Percentiles rank a stretch among this genome's conserved stretches.
These are phyloP conservation scores for Talaromyces ruber DNA, from an alignment of 495 filamentous ascomycete genomes.

Conservation along the genomic window DNA sequence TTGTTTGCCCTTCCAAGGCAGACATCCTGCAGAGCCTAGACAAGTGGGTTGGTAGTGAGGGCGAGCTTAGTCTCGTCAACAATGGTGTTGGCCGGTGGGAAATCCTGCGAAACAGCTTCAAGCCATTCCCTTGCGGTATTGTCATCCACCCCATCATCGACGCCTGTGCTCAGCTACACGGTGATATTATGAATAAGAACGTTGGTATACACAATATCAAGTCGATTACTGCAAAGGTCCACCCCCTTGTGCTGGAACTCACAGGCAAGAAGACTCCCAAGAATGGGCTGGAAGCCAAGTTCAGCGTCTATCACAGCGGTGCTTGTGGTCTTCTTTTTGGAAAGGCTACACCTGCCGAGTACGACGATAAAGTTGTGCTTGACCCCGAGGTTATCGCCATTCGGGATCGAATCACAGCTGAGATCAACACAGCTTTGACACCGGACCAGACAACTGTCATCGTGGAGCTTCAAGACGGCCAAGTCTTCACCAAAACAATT, in stretches of 20 bases:
- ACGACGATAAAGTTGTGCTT: conserved; percentile 34
- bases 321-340: conserved; percentile 41
- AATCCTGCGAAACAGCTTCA: conserved; percentile 43
- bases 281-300: conserved; percentile 45
- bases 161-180: conserved; percentile 34
- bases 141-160: conserved; percentile 49
- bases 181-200: conserved; percentile 23
- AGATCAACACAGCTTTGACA: conserved; percentile 23
- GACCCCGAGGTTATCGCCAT: conserved; percentile 26
- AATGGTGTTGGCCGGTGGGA: conserved; percentile 34
- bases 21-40: no score
- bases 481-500: conserved; percentile 31
- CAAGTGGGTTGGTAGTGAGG: conserved; percentile 8
- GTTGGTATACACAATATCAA: conserved; percentile 18
- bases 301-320: conserved; percentile 44
- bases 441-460: conserved; percentile 35
- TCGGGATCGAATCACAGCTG: conserved; percentile 31
- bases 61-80: not conserved
- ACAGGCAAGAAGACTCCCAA: conserved; percentile 41
- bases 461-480: conserved; percentile 24
- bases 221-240: conserved; percentile 27
- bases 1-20: no score
- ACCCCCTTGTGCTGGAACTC: conserved; percentile 45
- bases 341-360: conserved; percentile 41
- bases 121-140: conserved; percentile 50